Base-by-base conservation (phyloP, 768 basidiomycete species). In the Calocybe cyanea region DNA sequence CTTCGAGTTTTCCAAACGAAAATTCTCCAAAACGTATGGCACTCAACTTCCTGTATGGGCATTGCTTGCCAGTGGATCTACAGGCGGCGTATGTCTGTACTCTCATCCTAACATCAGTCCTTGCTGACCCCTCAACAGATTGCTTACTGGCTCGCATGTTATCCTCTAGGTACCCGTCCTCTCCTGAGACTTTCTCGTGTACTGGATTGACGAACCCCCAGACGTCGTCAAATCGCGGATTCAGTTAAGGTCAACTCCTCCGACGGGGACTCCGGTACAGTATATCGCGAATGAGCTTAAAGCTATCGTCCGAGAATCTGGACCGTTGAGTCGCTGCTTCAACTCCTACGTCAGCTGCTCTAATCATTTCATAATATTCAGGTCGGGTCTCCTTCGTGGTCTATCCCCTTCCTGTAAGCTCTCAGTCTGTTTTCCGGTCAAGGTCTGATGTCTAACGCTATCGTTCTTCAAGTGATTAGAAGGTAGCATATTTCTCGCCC, bases 221-320 rank as follows among this genome's bases (percentile, higher is more conserved):
- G 93, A 97, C 52, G 89, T 96, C 4, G 78, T 94, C 24, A 97
- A 97, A 68, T 93, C 91, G 3, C 81, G 92, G 28, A 73, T 96
- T 8, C 94, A 97, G 57, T 75, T 94, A 6, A 80, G 88, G 0
- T 57, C 74, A 0, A 78, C 71, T 2, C 92, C 94, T 0, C 91
- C 92, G 7, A 69, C 67, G 30, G 79, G 90, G 2, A 83, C 78
- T 4, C 86, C 86, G 6, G 76, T 80, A 49, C 82, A 73, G 44
- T 96, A 96, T 56, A 90, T 97, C 37, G 70, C 71, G 0, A 64
- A 68, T 25, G 92, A 95, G 57, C 50, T 92, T n/a, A 73, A 66
- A 43, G 63, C 70, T 0, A 76, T 95, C 20, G 63, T 93, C 1
- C 62, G 69, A 7, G 89, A 91, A 64, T 78, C 81, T 18, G 90